A percentile compares a stretch with the other conserved stretches of the same genome.
These are phyloP conservation scores for Gnomoniopsis smithogilvyi DNA, from an alignment of 2,329 filamentous ascomycete genomes.

Conservation along the genomic window DNA sequence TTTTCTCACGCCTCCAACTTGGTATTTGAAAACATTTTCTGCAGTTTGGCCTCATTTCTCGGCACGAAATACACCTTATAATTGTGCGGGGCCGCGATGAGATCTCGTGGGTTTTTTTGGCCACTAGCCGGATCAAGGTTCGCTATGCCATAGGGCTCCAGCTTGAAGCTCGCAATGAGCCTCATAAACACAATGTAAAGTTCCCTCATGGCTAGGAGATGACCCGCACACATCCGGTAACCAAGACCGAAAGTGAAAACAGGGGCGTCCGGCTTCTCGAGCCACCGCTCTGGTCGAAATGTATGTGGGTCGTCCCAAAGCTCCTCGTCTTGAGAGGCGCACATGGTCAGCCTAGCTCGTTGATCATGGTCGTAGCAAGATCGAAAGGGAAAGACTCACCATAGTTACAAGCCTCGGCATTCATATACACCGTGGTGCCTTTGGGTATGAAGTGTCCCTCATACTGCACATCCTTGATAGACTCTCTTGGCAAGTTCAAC, in stretches of 20 bases:
- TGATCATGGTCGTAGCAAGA: not conserved
- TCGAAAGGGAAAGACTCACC: not conserved
- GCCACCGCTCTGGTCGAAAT: conserved; percentile 50
- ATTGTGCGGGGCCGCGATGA: conserved; percentile 7
- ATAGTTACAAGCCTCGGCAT: conserved; percentile 39
- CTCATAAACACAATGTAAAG: conserved; percentile 50
- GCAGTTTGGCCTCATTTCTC: conserved; percentile 10
- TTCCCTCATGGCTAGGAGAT: conserved; percentile 50
- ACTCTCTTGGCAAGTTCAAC: conserved; percentile 60
- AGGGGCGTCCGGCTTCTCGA: conserved; percentile 36
- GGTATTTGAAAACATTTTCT: not conserved
- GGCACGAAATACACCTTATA: conserved; percentile 17
- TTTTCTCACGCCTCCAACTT: not conserved
- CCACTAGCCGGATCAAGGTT: conserved; percentile 13
- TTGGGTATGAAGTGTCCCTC: conserved; percentile 53
- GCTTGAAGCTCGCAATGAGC: conserved; percentile 46
- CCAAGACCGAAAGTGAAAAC: conserved; percentile 54
- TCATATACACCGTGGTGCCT: conserved; percentile 64
- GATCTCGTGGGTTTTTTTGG: conserved; percentile 10
- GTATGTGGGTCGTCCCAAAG: conserved; percentile 64
- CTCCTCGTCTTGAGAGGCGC: conserved; percentile 39
- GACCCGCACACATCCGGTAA: conserved; percentile 52
- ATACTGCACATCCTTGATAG: conserved; percentile 56
- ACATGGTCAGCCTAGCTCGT: not conserved
- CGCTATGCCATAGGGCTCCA: conserved; percentile 27